These are phyloP conservation scores for Bruguiera sexangula DNA, from an alignment of 345 rosid genomes.

Conservation along the genomic window DNA sequence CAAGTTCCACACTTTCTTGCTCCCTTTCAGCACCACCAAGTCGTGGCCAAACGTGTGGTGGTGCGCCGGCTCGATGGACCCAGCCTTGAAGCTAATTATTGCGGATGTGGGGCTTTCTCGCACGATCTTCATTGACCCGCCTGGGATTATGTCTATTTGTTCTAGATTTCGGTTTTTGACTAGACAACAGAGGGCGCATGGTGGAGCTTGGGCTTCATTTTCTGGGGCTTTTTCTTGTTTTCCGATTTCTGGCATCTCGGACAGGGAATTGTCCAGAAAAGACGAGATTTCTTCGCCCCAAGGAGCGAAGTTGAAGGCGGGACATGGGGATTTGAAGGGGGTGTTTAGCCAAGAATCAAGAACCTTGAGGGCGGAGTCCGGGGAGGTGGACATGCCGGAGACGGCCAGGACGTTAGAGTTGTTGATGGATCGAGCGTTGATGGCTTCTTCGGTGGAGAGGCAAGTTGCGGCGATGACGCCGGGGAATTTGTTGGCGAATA, in stretches of 20 bases:
- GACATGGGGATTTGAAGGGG: slow-evolving; percentile 58
- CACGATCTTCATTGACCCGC: slow-evolving; percentile 87
- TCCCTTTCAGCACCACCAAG: slow-evolving; percentile 65
- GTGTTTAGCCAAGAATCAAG: slow-evolving; percentile 60
- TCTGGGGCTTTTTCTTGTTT: background rate
- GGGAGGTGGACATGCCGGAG: slow-evolving; percentile 50
- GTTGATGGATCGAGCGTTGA: slow-evolving; percentile 68
- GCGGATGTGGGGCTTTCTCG: slow-evolving; percentile 86
- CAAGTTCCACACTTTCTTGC: slow-evolving; percentile 80
- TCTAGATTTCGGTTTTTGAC: slow-evolving; percentile 57
- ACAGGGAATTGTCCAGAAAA: slow-evolving; percentile 51
- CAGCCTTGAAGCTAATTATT: slow-evolving; percentile 67
- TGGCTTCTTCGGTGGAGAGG: slow-evolving; percentile 52
- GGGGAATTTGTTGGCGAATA: slow-evolving; percentile 80
- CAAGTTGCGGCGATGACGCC: slow-evolving; percentile 75
- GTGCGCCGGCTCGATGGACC: slow-evolving; percentile 89
- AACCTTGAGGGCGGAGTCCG: slow-evolving; percentile 58
- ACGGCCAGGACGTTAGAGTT: slow-evolving; percentile 71
- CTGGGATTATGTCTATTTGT: slow-evolving; percentile 67
- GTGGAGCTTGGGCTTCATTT: slow-evolving; percentile 3
- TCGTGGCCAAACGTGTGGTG: slow-evolving; percentile 92
- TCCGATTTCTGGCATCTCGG: slow-evolving; percentile 57
- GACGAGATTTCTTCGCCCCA: slow-evolving; percentile 55
- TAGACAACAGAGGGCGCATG: slow-evolving; percentile 60
- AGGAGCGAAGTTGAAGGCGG: slow-evolving; percentile 31